Evolutionary conservation across 1,284 basidiomycete genomes (phyloP), one percentile per base, ranked within the genome.

Genomic region (Ustilago curta): DNA sequence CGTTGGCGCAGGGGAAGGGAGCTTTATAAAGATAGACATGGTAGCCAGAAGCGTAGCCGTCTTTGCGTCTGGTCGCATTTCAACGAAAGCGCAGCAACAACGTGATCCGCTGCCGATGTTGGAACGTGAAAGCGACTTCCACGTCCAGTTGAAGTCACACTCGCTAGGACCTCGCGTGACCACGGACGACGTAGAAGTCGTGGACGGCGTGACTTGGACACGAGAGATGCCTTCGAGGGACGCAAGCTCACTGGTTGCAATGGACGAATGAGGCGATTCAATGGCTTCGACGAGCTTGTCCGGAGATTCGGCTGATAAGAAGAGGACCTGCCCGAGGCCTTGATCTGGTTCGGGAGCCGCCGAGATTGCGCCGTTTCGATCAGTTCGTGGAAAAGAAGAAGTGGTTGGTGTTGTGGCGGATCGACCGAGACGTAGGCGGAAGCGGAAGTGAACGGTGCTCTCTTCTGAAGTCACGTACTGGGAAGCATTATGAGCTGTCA

Each of bases 71-170:
- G 64, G 40, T 18, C 53, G 44, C 16, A 78, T 23, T 51, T 78
- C 73, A 19, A 78, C 73, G 29, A 78, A 78, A 6, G 71, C 71
- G 25, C 66, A 74, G 47, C 65, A 76, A 42, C 72, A 78, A 45
- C 47, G 59, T 14, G 49, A 43, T 11, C 40, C 60, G 11, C 23
- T 23, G 11, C 18, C 27, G n/a, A 19, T 7, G 19, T 50, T 52
- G 3, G 61, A 44, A 3, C 61, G 59, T 11, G 47, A 27, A 4
- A 67, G 45, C 9, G 69, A 56, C 42, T 62, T 69, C 76, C 76
- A 78, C 2, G 35, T 51, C 76, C 76, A 78, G 12, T 76, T 61
- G 32, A 78, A 78, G 35, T 76, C 73, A 48, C 62, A 64, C n/a
- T 78, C 76, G 23, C 62, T 42, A 16, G 69, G 43, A 9, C 65